These are phyloP conservation scores for Lepidium aucheri DNA, from an alignment of 345 rosid species.

Conservation along the genomic window DNA sequence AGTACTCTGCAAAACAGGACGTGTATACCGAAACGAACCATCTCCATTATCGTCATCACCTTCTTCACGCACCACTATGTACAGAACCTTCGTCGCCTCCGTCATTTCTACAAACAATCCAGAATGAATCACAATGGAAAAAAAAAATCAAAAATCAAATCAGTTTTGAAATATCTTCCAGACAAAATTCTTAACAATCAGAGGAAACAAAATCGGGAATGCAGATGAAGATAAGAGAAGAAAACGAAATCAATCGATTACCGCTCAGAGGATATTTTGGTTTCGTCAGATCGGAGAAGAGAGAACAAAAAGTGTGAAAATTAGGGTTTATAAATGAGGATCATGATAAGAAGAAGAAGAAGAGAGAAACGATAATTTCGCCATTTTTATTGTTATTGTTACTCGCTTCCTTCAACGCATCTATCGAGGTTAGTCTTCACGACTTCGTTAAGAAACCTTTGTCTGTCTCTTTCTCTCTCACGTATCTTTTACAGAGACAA, in stretches of 20 bases:
- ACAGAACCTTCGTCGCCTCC: slow-evolving; percentile 62
- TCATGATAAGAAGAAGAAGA: slow-evolving; percentile 18
- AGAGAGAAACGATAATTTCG: slow-evolving; percentile 7
- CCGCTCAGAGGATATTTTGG: not conserved
- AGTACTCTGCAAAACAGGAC: slow-evolving; percentile 86
- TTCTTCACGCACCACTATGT: slow-evolving; percentile 68
- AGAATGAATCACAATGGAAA: not conserved
- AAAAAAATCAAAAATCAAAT: not conserved
- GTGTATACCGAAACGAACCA: slow-evolving; percentile 74
- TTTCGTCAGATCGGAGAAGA: slow-evolving; percentile 3
- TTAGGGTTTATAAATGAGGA: slow-evolving; percentile 28
- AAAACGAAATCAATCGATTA: not conserved
- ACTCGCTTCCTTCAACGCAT: slow-evolving; percentile 41
- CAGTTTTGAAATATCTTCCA: not conserved
- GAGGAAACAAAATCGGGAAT: not conserved
- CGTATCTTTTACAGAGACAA: not conserved
- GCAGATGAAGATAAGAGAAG: not conserved
- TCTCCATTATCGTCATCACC: slow-evolving; percentile 32
- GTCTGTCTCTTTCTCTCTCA: slow-evolving; percentile 15
- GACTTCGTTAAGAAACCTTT: slow-evolving; percentile 23
- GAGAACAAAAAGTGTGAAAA: not conserved
- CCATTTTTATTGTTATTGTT: slow-evolving; percentile 23
- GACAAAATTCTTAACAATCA: not conserved
- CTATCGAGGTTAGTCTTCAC: slow-evolving; percentile 36
- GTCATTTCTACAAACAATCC: slow-evolving; percentile 35